Base-by-base conservation (phyloP, 2,329 filamentous ascomycete species). In the Fusarium beomiforme region DNA sequence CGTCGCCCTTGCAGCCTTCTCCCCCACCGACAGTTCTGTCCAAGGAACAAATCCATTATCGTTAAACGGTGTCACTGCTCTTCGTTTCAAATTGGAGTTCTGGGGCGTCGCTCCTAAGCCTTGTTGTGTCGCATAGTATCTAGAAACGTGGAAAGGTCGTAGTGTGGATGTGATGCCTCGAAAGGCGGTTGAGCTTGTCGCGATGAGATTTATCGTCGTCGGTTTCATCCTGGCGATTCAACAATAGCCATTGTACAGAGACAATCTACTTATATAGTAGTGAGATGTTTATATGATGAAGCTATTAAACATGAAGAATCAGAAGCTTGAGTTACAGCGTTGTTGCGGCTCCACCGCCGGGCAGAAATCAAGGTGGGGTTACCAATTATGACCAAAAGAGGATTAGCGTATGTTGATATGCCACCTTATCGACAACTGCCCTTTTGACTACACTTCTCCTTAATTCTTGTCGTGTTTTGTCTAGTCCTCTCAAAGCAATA, bases 1-100 rank as follows among this genome's bases (percentile, higher is more conserved):
- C 1, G 93, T 95, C 12, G 94, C 93, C 41, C 95, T 89, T 26
- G 92, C 92, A 5, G 91, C 90, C 81, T 97, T 98, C 79, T 98
- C 95, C 50, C 84, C 84, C 0, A 83, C 84, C 2, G 91, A 94
- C 5, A 98, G 87, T 59, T 96, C 86, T 6, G 85, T 87, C 95
- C 95, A 98, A 7, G 90, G 89, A 3, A 97, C 90, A 70, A 88
- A 87, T 11, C 95, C 95, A 77, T 94, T 92, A 75, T 98, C 95
- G 75, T 94, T 96, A 76, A 95, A 91, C 0, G 95, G 88, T 0
- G 94, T 97, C 29, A 98, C 90, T 41, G 90, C 86, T 76, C 88
- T 90, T 58, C 93, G 87, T 70, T 86, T 88, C 31, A 89, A 79
- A 69, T 86, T 88, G 29, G 90, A 79, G 16, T 81, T 77, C 16